Conservation (phyloP, 768 basidiomycete species). For the Termitomyces sp. region DNA sequence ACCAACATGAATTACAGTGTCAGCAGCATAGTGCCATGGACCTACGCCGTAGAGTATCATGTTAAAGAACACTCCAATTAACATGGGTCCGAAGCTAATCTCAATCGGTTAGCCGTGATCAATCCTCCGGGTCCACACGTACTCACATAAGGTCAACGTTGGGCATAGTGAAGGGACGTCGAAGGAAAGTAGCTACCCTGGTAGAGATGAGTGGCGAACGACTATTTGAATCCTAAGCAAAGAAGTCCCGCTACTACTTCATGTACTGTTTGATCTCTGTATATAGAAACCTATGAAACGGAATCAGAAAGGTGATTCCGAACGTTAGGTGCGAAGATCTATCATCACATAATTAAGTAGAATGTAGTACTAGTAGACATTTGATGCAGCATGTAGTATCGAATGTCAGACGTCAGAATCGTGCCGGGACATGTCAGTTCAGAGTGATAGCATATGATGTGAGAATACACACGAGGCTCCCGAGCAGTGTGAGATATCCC, state of each 20-base stretch:
- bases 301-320: not conserved
- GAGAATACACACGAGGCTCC: too few species aligned
- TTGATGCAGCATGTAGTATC: too few species aligned
- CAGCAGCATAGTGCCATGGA: too few species aligned
- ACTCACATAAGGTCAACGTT: conserved; percentile 15
- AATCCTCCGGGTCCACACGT: not conserved
- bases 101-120: not conserved
- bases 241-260: not conserved
- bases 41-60: conserved; percentile 25
- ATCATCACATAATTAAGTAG: too few species aligned
- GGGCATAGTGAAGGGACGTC: conserved; percentile 15
- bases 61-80: conserved; percentile 30
- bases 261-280: not conserved
- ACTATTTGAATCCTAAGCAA: not conserved
- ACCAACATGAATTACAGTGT: not conserved
- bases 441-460: too few species aligned
- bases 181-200: not conserved
- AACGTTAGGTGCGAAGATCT: too few species aligned
- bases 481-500: too few species aligned
- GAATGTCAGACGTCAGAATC: too few species aligned
- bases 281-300: not conserved
- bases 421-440: too few species aligned
- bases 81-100: conserved; percentile 25
- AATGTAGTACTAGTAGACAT: too few species aligned
- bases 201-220: not conserved